Conservation (phyloP, 2,329 filamentous ascomycete species). For the Diaporthe caulivora region DNA sequence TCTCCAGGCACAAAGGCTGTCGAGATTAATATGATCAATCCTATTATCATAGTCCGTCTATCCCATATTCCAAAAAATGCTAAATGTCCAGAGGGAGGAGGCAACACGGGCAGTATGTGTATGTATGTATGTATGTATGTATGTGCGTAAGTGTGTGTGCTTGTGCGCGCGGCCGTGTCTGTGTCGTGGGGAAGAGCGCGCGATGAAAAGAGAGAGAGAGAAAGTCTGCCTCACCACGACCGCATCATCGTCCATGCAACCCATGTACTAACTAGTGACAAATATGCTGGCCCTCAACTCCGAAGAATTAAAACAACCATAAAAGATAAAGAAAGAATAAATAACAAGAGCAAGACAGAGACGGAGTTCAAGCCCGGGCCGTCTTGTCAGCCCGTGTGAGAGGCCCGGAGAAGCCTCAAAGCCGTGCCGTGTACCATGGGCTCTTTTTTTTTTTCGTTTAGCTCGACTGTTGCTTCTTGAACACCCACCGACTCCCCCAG, state of each 20-base stretch:
- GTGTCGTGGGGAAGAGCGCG: background rate
- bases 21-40: conserved; percentile 19
- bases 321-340: background rate
- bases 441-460: background rate
- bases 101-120: background rate
- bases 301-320: background rate
- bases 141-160: background rate
- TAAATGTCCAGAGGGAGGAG: background rate
- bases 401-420: conserved; percentile 8
- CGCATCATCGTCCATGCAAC: conserved; percentile 11
- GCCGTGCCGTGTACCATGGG: conserved; percentile 9
- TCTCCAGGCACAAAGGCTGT: background rate
- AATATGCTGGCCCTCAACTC: conserved; percentile 28
- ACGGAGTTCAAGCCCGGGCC: background rate
- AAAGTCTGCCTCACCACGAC: conserved; percentile 6
- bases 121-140: conserved; percentile 7
- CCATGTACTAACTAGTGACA: background rate
- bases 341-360: background rate
- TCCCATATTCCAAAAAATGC: conserved; percentile 24
- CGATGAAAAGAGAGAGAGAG: background rate
- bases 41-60: conserved; percentile 28
- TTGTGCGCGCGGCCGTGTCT: background rate
- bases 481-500: conserved; percentile 3
- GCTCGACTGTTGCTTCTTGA: conserved; percentile 25
- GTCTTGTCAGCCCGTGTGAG: background rate